A percentile compares a stretch with the other conserved stretches of the same genome.
Conservation (phyloP, 1,139 yeast genomes). For the Nematodospora anomalae region DNA sequence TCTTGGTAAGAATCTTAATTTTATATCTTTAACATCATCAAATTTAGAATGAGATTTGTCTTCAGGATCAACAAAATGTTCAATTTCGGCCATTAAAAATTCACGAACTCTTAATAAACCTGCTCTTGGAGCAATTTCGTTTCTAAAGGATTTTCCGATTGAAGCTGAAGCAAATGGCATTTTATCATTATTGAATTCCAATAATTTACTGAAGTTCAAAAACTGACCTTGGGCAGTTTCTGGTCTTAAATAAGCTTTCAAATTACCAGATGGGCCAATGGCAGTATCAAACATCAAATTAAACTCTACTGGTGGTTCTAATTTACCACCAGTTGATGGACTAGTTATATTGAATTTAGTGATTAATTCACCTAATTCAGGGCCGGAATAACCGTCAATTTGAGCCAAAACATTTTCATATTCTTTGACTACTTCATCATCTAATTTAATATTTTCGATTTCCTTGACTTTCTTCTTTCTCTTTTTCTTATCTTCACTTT, state of each 20-base stretch:
- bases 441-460: constrained; percentile 83
- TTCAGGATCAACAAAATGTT: constrained; percentile 93
- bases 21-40: constrained; percentile 68
- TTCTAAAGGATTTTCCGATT: constrained; percentile 97
- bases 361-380: constrained; percentile 87
- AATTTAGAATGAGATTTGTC: constrained; percentile 83
- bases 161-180: constrained; percentile 99
- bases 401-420: constrained; percentile 85
- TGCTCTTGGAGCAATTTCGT: constrained; percentile 97
- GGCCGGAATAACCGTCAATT: constrained; percentile 95
- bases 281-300: constrained; percentile 99
- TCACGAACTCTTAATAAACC: constrained; percentile 98
- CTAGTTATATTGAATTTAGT: constrained; percentile 77
- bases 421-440: constrained; percentile 73
- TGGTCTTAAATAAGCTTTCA: constrained; percentile 95
- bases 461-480: constrained; percentile 98
- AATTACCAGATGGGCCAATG: constrained; percentile 96
- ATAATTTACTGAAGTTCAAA: constrained; percentile 87
- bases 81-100: constrained; percentile 98
- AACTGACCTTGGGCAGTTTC: constrained; percentile 99
- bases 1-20: constrained; percentile 79
- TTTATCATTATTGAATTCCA: constrained; percentile 91
- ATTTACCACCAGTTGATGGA: constrained; percentile 84
- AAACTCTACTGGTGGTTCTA: constrained; percentile 92
- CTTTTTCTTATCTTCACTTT: constrained; percentile 75